Conservation (phyloP, 2,329 filamentous ascomycete species). For the Harringtonia lauricola region DNA sequence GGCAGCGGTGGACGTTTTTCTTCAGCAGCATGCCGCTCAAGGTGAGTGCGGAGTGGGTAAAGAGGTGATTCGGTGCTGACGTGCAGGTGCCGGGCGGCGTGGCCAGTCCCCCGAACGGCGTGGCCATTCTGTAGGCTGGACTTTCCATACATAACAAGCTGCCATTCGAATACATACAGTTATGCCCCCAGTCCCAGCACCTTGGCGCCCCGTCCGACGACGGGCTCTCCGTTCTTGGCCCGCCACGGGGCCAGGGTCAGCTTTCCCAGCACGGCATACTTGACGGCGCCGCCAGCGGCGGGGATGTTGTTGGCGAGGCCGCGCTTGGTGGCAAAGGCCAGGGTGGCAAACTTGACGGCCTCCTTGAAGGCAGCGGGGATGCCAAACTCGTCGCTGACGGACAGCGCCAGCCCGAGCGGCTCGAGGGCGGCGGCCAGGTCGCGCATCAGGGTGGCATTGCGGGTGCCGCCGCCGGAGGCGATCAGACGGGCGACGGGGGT, state of each 20-base stretch:
- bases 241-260: slow-evolving; percentile 10
- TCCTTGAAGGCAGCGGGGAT: slow-evolving; percentile 20
- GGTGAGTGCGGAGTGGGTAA: background rate
- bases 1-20: slow-evolving; percentile 20
- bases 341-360: slow-evolving; percentile 20
- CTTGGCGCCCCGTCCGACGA: background rate
- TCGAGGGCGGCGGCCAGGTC: slow-evolving; percentile 10
- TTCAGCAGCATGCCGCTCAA: slow-evolving; percentile 8
- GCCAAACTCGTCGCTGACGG: slow-evolving; percentile 17
- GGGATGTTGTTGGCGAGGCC: slow-evolving; percentile 19
- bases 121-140: slow-evolving; percentile 4
- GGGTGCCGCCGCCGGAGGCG: slow-evolving; percentile 17
- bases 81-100: slow-evolving; percentile 3
- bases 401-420: slow-evolving; percentile 11
- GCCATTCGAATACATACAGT: no score
- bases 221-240: slow-evolving; percentile 4
- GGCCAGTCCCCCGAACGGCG: slow-evolving; percentile 3
- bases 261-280: slow-evolving; percentile 18
- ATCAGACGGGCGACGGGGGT: slow-evolving; percentile 12
- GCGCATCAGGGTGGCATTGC: slow-evolving; percentile 15
- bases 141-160: no score
- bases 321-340: slow-evolving; percentile 17
- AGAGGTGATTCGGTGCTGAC: background rate
- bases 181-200: no score
- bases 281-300: slow-evolving; percentile 16